A percentile compares a stretch with the other conserved stretches of the same genome.
Evolutionary conservation across 148 eudicot species (phyloP).

Genomic region (Camellia sinensis): DNA sequence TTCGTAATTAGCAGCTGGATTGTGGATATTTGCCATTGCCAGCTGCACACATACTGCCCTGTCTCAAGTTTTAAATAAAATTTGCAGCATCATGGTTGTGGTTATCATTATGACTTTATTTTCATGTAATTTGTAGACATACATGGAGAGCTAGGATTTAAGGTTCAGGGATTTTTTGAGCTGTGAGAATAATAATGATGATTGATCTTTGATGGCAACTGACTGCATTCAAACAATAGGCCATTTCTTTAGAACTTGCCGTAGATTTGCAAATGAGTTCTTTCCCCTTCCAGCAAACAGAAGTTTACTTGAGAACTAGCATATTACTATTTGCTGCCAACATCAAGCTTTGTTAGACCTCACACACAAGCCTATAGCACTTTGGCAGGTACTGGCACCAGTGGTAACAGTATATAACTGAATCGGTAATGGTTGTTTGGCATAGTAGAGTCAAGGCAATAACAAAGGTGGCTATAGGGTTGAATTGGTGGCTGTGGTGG

Average conservation of each 20-base stretch:
- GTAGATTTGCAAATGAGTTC: no score
- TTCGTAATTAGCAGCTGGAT: neutral
- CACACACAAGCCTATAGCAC: no score
- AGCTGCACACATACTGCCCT: neutral
- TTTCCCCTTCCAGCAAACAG: neutral
- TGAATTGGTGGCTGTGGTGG: no score
- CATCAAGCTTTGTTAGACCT: no score
- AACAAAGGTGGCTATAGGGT: no score
- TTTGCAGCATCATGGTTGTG: neutral
- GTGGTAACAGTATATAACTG: no score
- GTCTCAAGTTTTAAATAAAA: neutral
- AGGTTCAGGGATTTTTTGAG: neutral
- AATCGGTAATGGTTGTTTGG: no score
- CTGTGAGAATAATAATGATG: neutral
- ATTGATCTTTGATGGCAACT: neutral
- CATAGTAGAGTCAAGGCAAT: no score
- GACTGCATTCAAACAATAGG: neutral
- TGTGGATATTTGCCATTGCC: neutral
- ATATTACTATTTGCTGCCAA: no score
- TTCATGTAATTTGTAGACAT: neutral
- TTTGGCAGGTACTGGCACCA: no score
- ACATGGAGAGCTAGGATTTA: neutral
- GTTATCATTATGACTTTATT: no score
- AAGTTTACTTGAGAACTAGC: no score
- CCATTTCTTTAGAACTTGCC: neutral